Evolutionary conservation across 73 alveolate species (phyloP), one percentile per base, ranked within the genome.

Genomic region (Stentor roeselii): DNA sequence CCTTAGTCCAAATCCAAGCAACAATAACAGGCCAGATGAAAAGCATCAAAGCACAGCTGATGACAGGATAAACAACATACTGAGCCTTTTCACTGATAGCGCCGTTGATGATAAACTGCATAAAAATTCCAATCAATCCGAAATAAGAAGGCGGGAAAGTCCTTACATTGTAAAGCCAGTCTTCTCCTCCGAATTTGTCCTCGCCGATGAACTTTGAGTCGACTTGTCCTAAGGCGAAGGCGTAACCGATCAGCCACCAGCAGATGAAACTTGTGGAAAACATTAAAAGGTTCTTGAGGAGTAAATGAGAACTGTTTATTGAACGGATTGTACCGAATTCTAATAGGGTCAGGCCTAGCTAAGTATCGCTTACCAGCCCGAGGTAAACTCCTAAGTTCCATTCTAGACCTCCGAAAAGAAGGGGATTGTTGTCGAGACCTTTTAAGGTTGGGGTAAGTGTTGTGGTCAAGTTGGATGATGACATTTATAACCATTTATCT

Each of bases 161-260:
- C 41, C 37, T 40, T 30, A n/a, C 34, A 21, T 67, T 40, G 11
- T 30, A 32, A 21, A 67, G 80, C 80, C 80, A 67, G 37, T 67
- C 34, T 67, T 67, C 80, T 27, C 80, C 80, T 30, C 80, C 80
- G 34, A 67, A 67, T 14, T 67, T n/a, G 27, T 67, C 37, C 34
- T 67, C 21, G n/a, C 80, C 80, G 0, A 67, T 67, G 34, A 67
- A 67, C 2, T 67, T 32, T 27, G 41, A 21, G 41, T 67, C 37
- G 37, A 67, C 80, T 36, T 67, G 15, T 30, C 80, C 80, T 21
- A 67, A 67, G 80, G 80, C 80, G 34, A 67, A 67, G 14, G 41
- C 80, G 34, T 67, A 67, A 40, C 80, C 80, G n/a, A 67, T 21
- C 37, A 67, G 80, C 42, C 80, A 67, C 37, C 80, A 67, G 41